Evolutionary conservation across 1,284 basidiomycete genomes (phyloP).

Genomic region (Puccinia polysora): DNA sequence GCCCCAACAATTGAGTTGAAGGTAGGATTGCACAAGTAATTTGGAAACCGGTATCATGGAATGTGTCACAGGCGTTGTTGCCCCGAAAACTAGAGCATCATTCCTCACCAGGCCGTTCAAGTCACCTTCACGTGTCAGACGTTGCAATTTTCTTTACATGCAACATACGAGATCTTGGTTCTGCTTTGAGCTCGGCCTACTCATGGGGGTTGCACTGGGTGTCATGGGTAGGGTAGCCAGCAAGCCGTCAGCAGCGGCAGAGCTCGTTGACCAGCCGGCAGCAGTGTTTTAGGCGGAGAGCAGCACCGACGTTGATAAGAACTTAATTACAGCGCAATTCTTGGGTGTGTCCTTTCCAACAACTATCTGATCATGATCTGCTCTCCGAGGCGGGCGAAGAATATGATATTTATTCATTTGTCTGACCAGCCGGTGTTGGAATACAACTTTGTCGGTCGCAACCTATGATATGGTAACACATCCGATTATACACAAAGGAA

Average conservation of each 20-base stretch:
- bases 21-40: slow-evolving; percentile 8
- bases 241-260: no score
- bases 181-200: no score
- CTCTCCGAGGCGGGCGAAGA: slow-evolving; percentile 5
- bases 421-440: background rate
- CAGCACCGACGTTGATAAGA: background rate
- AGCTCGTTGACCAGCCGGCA: background rate
- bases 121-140: background rate
- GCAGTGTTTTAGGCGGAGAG: background rate
- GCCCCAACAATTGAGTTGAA: no score
- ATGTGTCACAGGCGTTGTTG: background rate
- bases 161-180: no score
- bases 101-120: background rate
- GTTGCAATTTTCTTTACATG: no score
- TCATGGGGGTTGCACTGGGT: no score
- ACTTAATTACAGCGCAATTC: background rate
- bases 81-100: background rate
- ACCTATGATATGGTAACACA: background rate
- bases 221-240: no score
- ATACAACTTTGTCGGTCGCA: slow-evolving; percentile 9
- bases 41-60: background rate
- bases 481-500: no score
- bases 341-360: slow-evolving; percentile 2
- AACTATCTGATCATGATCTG: background rate
- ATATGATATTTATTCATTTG: background rate